Evolutionary conservation across 2,329 filamentous ascomycete genomes (phyloP).

Genomic region (Cladosporium sp.): DNA sequence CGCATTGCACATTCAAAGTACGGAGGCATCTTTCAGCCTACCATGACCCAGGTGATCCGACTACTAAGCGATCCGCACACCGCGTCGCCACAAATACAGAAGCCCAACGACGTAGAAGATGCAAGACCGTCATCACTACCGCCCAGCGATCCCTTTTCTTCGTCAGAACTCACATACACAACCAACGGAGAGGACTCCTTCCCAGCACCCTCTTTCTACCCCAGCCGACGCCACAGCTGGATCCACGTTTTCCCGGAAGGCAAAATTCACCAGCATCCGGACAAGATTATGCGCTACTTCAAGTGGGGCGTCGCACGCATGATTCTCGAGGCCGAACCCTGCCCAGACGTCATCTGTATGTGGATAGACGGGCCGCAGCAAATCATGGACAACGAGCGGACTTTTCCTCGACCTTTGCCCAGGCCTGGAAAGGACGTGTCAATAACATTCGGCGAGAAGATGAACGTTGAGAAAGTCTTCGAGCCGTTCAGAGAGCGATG

Average conservation of each 20-base stretch:
- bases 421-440: slow-evolving; percentile 63
- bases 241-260: slow-evolving; percentile 95
- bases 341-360: slow-evolving; percentile 85
- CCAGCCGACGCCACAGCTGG: slow-evolving; percentile 69
- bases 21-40: slow-evolving; percentile 86
- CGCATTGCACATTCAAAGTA: slow-evolving; percentile 68
- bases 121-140: slow-evolving; percentile 12
- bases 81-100: slow-evolving; percentile 12
- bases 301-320: slow-evolving; percentile 93
- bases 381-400: slow-evolving; percentile 78
- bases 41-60: slow-evolving; percentile 76
- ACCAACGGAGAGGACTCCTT: slow-evolving; percentile 63
- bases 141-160: slow-evolving; percentile 51
- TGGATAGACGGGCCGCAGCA: slow-evolving; percentile 87
- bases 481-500: slow-evolving; percentile 70
- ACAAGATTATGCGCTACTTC: slow-evolving; percentile 84
- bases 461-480: slow-evolving; percentile 69
- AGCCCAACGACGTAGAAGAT: slow-evolving; percentile 1
- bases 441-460: slow-evolving; percentile 71
- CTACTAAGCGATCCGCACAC: slow-evolving; percentile 57
- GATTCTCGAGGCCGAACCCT: slow-evolving; percentile 81
- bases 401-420: slow-evolving; percentile 74
- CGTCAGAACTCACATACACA: slow-evolving; percentile 51
- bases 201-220: slow-evolving; percentile 64
- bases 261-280: slow-evolving; percentile 79